Evolutionary conservation across 306 rosid species (phyloP).

Genomic region (Amphicarpaea edgeworthii): DNA sequence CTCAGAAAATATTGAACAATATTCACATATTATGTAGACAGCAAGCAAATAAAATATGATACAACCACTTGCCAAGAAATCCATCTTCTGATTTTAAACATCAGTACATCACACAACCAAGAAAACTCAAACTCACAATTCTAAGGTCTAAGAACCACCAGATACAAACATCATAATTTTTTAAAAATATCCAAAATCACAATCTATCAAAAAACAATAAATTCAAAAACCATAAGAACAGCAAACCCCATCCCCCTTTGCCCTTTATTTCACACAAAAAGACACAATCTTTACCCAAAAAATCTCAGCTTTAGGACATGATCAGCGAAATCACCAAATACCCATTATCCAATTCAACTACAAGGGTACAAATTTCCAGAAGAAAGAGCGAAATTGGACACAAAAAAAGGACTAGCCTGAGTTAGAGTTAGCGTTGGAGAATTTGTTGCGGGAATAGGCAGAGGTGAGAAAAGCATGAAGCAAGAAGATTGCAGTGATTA

Average conservation of each 20-base stretch:
- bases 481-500: slow-evolving; percentile 69
- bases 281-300: not conserved
- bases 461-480: slow-evolving; percentile 80
- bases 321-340: slow-evolving; percentile 33
- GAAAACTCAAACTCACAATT: slow-evolving; percentile 31
- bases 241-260: not conserved
- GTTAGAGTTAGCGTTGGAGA: slow-evolving; percentile 46
- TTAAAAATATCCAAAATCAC: slow-evolving; percentile 9
- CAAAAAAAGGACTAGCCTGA: slow-evolving; percentile 54
- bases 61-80: slow-evolving; percentile 27
- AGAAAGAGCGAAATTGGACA: not conserved
- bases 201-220: not conserved
- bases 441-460: slow-evolving; percentile 68
- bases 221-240: slow-evolving; percentile 18
- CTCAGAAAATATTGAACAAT: slow-evolving; percentile 10
- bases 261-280: slow-evolving; percentile 8
- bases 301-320: slow-evolving; percentile 8
- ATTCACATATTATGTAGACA: not conserved
- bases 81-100: slow-evolving; percentile 22
- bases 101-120: slow-evolving; percentile 7
- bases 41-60: slow-evolving; percentile 6
- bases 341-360: slow-evolving; percentile 40
- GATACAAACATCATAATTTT: not conserved
- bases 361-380: not conserved
- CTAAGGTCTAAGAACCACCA: slow-evolving; percentile 1